Evolutionary conservation across 2,329 filamentous ascomycete genomes (phyloP).

Genomic region (Colletotrichum sidae): DNA sequence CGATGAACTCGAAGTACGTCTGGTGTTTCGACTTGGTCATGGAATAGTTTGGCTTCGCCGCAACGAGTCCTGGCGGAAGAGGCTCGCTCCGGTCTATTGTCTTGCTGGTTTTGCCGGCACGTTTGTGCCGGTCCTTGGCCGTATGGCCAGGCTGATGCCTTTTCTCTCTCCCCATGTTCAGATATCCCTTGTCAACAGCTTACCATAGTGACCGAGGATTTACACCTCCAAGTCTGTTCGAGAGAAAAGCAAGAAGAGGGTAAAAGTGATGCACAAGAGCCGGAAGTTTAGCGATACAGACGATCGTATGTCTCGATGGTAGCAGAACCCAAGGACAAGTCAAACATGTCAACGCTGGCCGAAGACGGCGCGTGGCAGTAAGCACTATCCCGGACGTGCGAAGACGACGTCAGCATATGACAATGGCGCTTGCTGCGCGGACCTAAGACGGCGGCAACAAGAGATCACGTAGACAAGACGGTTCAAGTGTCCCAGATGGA

Average conservation of each 20-base stretch:
- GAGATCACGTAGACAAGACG: conserved; percentile 29
- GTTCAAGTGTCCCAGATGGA: conserved; percentile 23
- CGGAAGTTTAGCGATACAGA: conserved; percentile 23
- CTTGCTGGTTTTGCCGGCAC: conserved; percentile 22
- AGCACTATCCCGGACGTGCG: conserved; percentile 12
- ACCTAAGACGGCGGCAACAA: conserved; percentile 1
- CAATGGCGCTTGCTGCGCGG: conserved; percentile 21
- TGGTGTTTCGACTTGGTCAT: conserved; percentile 66
- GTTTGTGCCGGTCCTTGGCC: conserved; percentile 38
- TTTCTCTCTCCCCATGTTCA: conserved; percentile 40
- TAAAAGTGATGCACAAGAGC: conserved; percentile 1
- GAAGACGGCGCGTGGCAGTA: conserved; percentile 15
- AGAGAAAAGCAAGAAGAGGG: conserved; percentile 7
- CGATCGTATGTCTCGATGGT: conserved; percentile 2
- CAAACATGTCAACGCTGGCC: conserved; percentile 20
- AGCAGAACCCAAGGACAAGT: conserved; percentile 23
- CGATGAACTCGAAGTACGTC: conserved; percentile 72
- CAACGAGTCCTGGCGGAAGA: conserved; percentile 49
- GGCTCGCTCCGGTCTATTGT: conserved; percentile 46
- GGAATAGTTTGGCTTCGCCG: conserved; percentile 46
- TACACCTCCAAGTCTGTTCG: conserved; percentile 8
- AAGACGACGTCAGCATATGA: conserved; percentile 24
- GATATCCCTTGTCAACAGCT: conserved; percentile 25
- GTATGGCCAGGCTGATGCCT: conserved; percentile 27
- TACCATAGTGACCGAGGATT: conserved; percentile 34